Evolutionary conservation across 176 grass and related monocot species (phyloP).

Genomic region (Typha latifolia): DNA sequence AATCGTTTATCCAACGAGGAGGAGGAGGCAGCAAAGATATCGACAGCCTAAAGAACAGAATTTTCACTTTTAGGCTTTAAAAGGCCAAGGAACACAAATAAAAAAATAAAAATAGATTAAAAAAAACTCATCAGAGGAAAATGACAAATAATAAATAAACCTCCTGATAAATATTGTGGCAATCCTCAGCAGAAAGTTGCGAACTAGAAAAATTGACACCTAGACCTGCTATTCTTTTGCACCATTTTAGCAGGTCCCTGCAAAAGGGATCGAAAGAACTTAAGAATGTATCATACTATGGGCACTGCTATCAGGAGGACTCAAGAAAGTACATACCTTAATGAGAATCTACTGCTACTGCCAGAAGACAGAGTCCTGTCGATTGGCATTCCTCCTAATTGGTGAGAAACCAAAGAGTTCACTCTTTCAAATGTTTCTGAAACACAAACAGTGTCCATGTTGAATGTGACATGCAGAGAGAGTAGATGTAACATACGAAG

Average conservation of each 20-base stretch:
- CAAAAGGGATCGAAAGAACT: neutral
- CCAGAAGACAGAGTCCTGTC: conserved; percentile 34
- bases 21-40: conserved; percentile 66
- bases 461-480: conserved; percentile 8
- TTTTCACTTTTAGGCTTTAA: conserved; percentile 1
- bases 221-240: conserved; percentile 61
- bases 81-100: neutral
- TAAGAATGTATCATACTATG: neutral
- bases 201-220: conserved; percentile 37
- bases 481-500: conserved; percentile 7
- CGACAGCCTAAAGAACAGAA: conserved; percentile 49
- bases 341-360: conserved; percentile 62
- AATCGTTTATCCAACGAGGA: conserved; percentile 48
- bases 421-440: conserved; percentile 72
- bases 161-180: conserved; percentile 68
- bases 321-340: conserved; percentile 44
- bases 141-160: conserved; percentile 21
- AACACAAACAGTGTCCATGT: conserved; percentile 14
- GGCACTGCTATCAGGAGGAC: neutral
- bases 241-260: conserved; percentile 96
- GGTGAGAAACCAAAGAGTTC: conserved; percentile 47
- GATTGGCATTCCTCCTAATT: conserved; percentile 42
- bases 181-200: conserved; percentile 36
- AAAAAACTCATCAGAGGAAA: neutral
- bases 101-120: too few relatives aligned